These are phyloP conservation scores for Dendrobium huoshanense DNA, from an alignment of 106 monocot genomes.

Conservation along the genomic window DNA sequence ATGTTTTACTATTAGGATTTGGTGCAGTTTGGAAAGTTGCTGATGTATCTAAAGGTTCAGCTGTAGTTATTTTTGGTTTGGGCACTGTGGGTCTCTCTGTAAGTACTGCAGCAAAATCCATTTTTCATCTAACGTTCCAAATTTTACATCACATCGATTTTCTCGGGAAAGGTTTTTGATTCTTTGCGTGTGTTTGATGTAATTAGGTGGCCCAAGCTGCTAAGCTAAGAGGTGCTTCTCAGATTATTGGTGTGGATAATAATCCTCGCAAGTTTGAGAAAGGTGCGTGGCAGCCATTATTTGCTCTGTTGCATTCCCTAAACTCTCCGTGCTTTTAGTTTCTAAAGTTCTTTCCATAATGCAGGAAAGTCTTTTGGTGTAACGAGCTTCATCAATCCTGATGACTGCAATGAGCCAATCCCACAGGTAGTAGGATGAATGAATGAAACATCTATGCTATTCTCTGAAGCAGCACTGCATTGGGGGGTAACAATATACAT, in stretches of 20 bases:
- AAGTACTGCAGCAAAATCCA: conserved; percentile 15
- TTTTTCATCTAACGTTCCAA: background rate
- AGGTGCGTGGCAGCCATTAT: conserved; percentile 28
- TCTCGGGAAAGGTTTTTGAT: background rate
- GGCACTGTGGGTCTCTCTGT: conserved; percentile 95
- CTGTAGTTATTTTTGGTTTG: conserved; percentile 87
- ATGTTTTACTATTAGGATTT: conserved; percentile 34
- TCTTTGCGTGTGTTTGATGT: background rate
- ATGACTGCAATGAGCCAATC: conserved; percentile 65
- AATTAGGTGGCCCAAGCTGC: conserved; percentile 88
- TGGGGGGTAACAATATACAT: background rate
- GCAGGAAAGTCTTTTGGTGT: conserved; percentile 77
- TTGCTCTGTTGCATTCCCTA: background rate
- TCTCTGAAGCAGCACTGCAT: background rate
- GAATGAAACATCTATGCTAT: background rate
- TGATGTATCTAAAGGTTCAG: conserved; percentile 71
- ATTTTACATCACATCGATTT: background rate
- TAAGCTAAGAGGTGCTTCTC: conserved; percentile 64
- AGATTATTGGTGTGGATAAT: conserved; percentile 83
- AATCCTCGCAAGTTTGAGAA: conserved; percentile 72
- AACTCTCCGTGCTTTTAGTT: background rate
- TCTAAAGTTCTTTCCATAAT: conserved; percentile 7
- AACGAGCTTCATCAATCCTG: conserved; percentile 77
- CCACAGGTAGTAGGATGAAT: conserved; percentile 43
- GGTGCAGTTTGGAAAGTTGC: conserved; percentile 97